Evolutionary conservation across 2,329 filamentous ascomycete species (phyloP), one percentile per base, ranked within the genome.

Genomic region (Diaporthe longicolla): DNA sequence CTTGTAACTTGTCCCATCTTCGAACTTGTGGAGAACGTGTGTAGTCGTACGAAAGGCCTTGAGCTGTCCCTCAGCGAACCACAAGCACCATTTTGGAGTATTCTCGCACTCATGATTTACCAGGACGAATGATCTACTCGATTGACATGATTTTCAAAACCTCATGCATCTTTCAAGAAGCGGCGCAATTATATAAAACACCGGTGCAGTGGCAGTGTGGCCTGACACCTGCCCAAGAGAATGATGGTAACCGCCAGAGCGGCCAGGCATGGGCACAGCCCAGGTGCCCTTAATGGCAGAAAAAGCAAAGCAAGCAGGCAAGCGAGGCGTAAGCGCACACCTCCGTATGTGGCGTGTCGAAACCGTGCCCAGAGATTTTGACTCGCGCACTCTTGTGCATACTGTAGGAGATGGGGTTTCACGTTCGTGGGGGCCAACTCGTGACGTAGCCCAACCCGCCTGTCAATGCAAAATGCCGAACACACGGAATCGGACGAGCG

Each of bases 371-470:
- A 66, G 63, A 66, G 6, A 66, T 21, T 19, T 66, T 66, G 63
- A 66, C 63, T 52, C 63, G 63, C 4, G 63, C 45, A 52, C 63
- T 52, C 63, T 66, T 52, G 63, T 66, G 50, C 63, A 52, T 45
- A 66, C 48, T 50, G 63, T 66, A 66, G 21, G 45, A 66, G 63
- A 32, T 66, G 26, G 45, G 8, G 63, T 66, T 66, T 66, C 63
- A 66, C 9, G 32, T 66, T 5, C 45, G 43, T 24, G 29, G 63
- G 63, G 63, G 26, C 19, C 58, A 43, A 32, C 29, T 13, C 45
- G 63, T 66, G 63, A 66, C 63, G 63, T 66, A 66, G 63, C 63
- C 58, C 17, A 40, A 63, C 58, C 35, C 29, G 24, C 63, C 63
- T 52, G 63, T 54, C 45, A 66, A 66, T 66, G 63, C 63, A n/a